phyloP scores from a whole-genome alignment of 1,284 basidiomycete species.

The Quambalaria eucalypti region DNA sequence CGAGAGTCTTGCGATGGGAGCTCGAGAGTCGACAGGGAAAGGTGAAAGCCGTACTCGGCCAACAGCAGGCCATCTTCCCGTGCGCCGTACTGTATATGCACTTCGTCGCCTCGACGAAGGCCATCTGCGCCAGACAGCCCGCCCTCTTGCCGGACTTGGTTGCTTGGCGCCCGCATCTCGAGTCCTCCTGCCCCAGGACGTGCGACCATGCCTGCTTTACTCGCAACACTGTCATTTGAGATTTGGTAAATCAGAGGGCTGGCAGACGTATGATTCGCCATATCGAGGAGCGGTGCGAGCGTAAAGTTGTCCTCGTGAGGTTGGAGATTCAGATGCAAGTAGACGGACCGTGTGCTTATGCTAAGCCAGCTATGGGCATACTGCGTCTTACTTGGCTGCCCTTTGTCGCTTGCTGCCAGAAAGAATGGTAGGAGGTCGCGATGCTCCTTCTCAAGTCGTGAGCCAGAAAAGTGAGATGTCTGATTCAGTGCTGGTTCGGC shows the following conservation, averaged over 20 bases:
- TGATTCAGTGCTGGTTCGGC: not conserved
- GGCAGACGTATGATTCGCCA: slow-evolving; percentile 41
- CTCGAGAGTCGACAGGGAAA: not conserved
- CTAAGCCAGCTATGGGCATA: slow-evolving; percentile 38
- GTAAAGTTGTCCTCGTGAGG: slow-evolving; percentile 40
- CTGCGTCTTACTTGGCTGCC: not conserved
- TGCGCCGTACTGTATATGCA: not conserved
- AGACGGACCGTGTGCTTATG: slow-evolving; percentile 41
- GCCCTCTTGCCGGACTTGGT: too few species aligned
- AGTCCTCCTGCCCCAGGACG: not conserved
- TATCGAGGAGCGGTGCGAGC: slow-evolving; percentile 39
- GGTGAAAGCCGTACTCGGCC: not conserved
- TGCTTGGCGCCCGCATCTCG: not conserved
- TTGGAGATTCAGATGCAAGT: slow-evolving; percentile 21
- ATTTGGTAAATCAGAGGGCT: slow-evolving; percentile 24
- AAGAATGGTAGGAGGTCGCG: slow-evolving; percentile 1
- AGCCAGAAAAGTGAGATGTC: not conserved
- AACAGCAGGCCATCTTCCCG: not conserved
- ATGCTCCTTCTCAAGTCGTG: not conserved
- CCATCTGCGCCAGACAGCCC: not conserved
- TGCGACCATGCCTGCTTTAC: not conserved
- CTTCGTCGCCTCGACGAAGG: not conserved
- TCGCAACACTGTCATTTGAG: not conserved
- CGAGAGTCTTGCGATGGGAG: not conserved
- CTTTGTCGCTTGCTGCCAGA: not conserved